Evolutionary conservation across 805 yeast species (phyloP).

Genomic region (Suhomyces kilbournensis): DNA sequence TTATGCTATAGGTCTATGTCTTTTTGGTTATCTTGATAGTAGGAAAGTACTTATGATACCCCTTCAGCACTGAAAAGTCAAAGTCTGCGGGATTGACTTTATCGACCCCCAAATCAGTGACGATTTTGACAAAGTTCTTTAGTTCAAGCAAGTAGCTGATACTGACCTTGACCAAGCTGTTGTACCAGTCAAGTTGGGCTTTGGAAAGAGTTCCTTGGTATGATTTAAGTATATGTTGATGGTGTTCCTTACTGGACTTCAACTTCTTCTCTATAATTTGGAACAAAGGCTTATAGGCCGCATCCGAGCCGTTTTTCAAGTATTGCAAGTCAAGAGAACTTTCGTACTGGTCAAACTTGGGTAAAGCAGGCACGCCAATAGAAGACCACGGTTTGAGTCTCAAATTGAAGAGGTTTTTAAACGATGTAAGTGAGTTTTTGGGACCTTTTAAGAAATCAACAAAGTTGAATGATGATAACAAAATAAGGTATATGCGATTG

Average conservation of each 20-base stretch:
- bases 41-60: constrained; percentile 27
- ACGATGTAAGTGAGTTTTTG: constrained; percentile 17
- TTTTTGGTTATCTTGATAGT: constrained; percentile 9
- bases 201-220: constrained; percentile 4
- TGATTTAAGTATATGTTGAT: constrained; percentile 3
- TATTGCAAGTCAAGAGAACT: constrained; percentile 12
- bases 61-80: constrained; percentile 10
- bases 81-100: constrained; percentile 5
- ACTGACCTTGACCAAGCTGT: constrained; percentile 15
- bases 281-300: constrained; percentile 7
- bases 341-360: constrained; percentile 43
- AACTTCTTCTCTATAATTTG: constrained; percentile 9
- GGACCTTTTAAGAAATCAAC: constrained; percentile 26
- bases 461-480: constrained; percentile 17
- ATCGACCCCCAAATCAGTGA: constrained; percentile 3
- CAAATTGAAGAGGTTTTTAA: constrained; percentile 34
- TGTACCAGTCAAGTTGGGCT: constrained; percentile 15
- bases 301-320: constrained; percentile 3
- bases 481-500: constrained; percentile 14
- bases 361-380: constrained; percentile 73
- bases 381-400: constrained; percentile 78
- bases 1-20: not conserved
- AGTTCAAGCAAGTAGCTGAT: constrained; percentile 15
- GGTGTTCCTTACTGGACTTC: not conserved
- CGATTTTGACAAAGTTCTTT: constrained; percentile 7